A percentile compares a stretch with the other conserved stretches of the same genome.
These are phyloP conservation scores for Calonectria honghensis DNA, from an alignment of 2,329 filamentous ascomycete genomes.

Conservation along the genomic window DNA sequence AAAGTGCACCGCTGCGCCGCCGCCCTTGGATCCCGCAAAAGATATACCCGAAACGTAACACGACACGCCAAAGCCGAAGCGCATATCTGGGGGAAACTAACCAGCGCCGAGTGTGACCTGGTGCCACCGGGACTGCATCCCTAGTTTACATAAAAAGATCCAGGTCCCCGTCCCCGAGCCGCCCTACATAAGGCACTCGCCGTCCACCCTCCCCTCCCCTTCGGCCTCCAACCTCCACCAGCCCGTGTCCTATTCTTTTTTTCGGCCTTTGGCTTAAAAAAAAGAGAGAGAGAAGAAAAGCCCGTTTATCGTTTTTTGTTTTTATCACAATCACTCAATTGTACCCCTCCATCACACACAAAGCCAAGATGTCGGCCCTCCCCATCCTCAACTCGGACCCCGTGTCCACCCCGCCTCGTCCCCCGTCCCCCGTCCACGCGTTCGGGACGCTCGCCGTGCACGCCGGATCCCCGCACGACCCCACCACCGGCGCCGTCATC, in stretches of 20 bases:
- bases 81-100: slow-evolving; percentile 23
- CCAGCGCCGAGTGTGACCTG: slow-evolving; percentile 39
- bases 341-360: background rate
- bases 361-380: slow-evolving; percentile 46
- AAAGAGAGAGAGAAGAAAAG: background rate
- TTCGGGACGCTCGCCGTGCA: slow-evolving; percentile 98
- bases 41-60: slow-evolving; percentile 31
- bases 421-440: slow-evolving; percentile 81
- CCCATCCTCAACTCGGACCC: slow-evolving; percentile 64
- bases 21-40: slow-evolving; percentile 52
- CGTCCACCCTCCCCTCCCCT: background rate
- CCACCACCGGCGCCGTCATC: slow-evolving; percentile 94
- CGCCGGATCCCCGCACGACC: slow-evolving; percentile 92
- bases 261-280: background rate
- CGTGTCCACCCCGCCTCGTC: slow-evolving; percentile 83
- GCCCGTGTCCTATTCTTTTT: slow-evolving; percentile 21
- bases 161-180: slow-evolving; percentile 41
- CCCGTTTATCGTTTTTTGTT: background rate
- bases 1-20: slow-evolving; percentile 25
- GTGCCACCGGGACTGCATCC: slow-evolving; percentile 40
- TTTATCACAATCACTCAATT: background rate
- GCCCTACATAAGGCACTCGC: slow-evolving; percentile 40
- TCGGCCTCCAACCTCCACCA: slow-evolving; percentile 44
- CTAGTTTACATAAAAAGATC: slow-evolving; percentile 50
- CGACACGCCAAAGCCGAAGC: slow-evolving; percentile 18